A percentile compares a stretch with the other conserved stretches of the same genome.
Conservation (phyloP, 1,139 yeast genomes). For the Lodderomyces beijingensis region DNA sequence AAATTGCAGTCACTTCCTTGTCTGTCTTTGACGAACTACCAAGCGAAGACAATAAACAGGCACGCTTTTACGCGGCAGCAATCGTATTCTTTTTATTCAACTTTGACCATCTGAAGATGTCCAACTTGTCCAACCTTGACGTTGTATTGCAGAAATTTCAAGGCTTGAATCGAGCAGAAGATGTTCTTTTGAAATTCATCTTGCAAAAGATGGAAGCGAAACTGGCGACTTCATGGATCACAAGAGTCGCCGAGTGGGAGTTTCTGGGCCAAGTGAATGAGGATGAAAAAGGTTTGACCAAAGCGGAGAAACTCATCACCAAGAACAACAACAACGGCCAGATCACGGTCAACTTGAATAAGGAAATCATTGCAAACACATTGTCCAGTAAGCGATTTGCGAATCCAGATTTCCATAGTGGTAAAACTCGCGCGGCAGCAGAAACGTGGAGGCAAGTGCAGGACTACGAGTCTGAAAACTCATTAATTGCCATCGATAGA, state of each 20-base stretch:
- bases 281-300: slow-evolving; percentile 42
- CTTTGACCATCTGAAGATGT: slow-evolving; percentile 42
- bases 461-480: slow-evolving; percentile 18
- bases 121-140: slow-evolving; percentile 26
- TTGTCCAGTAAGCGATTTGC: slow-evolving; percentile 16
- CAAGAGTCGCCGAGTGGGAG: slow-evolving; percentile 62
- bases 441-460: slow-evolving; percentile 20
- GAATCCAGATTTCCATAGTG: slow-evolving; percentile 5
- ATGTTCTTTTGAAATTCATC: slow-evolving; percentile 54
- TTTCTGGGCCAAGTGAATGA: slow-evolving; percentile 40
- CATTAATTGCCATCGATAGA: slow-evolving; percentile 12
- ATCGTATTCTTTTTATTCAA: slow-evolving; percentile 43
- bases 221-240: slow-evolving; percentile 53
- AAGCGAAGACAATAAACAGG: slow-evolving; percentile 14
- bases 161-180: slow-evolving; percentile 63
- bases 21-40: slow-evolving; percentile 31
- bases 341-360: slow-evolving; percentile 53
- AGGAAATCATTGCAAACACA: slow-evolving; percentile 47
- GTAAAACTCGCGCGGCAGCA: not conserved
- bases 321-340: slow-evolving; percentile 17
- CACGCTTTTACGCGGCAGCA: slow-evolving; percentile 41
- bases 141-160: slow-evolving; percentile 29
- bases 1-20: slow-evolving; percentile 54
- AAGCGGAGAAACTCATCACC: slow-evolving; percentile 42
- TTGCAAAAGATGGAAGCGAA: slow-evolving; percentile 54